These are phyloP conservation scores for Solanum piurae DNA, from an alignment of 257 asterid species.

Conservation along the genomic window DNA sequence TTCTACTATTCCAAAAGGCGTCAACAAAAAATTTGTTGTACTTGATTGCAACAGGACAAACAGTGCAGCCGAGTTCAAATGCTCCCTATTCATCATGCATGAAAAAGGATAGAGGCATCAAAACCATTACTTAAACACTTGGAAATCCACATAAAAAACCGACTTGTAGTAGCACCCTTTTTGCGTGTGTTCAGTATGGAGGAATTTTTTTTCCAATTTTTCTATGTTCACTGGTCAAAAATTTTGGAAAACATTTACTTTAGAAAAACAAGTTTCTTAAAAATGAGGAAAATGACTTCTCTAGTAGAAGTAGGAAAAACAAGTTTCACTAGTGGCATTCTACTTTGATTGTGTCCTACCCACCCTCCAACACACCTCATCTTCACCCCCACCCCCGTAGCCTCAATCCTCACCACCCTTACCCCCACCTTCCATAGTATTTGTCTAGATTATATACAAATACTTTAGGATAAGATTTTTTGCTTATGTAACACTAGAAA, in stretches of 20 bases:
- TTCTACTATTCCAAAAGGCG: constrained; percentile 95
- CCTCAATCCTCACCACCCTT: neutral
- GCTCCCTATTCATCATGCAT: constrained; percentile 57
- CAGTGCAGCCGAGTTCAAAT: constrained; percentile 89
- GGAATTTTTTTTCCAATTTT: neutral
- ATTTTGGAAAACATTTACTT: neutral
- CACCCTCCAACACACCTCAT: neutral
- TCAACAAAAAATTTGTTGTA: constrained; percentile 93
- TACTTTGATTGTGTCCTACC: neutral
- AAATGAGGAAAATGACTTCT: neutral
- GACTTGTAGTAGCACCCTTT: neutral
- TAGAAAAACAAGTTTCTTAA: neutral
- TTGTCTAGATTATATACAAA: neutral
- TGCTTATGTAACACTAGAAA: neutral
- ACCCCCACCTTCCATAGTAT: neutral
- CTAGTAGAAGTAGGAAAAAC: neutral
- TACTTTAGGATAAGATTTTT: neutral
- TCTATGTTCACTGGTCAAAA: too few relatives aligned
- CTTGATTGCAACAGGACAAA: constrained; percentile 92
- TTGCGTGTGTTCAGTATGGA: neutral
- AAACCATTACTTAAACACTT: neutral
- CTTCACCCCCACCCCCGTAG: neutral
- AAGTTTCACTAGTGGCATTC: neutral
- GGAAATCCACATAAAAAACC: neutral
- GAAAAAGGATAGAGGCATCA: neutral